Conservation (phyloP, 805 yeast genomes). For the Teunomyces panamensis region DNA sequence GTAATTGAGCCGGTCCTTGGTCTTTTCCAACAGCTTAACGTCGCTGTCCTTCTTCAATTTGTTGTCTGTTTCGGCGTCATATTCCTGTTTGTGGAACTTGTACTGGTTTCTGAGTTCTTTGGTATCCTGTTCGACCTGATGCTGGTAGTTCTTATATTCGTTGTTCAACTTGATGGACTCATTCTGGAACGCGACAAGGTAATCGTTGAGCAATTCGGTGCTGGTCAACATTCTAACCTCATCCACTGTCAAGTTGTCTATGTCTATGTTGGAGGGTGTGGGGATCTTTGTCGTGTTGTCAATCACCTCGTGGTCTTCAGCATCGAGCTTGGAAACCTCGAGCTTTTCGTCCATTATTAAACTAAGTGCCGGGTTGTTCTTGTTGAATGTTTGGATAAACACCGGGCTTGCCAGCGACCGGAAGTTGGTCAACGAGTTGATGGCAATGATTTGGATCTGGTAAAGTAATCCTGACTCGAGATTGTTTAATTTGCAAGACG, state of each 20-base stretch:
- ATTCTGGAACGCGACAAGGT: slow-evolving; percentile 23
- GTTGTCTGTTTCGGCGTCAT: slow-evolving; percentile 32
- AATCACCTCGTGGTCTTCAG: not conserved
- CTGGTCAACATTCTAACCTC: slow-evolving; percentile 16
- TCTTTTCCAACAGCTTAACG: slow-evolving; percentile 29
- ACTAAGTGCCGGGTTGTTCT: not conserved
- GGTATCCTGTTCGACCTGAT: slow-evolving; percentile 12
- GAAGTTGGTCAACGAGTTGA: slow-evolving; percentile 34
- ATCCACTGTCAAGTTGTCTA: slow-evolving; percentile 9
- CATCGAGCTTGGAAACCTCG: not conserved
- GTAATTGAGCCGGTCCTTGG: slow-evolving; percentile 31
- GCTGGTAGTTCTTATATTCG: slow-evolving; percentile 18
- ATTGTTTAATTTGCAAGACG: slow-evolving; percentile 33
- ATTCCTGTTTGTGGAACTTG: slow-evolving; percentile 34
- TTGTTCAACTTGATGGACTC: slow-evolving; percentile 20
- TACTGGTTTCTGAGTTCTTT: slow-evolving; percentile 22
- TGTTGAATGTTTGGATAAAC: slow-evolving; percentile 25
- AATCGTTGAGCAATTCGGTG: slow-evolving; percentile 19
- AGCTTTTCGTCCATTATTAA: slow-evolving; percentile 5
- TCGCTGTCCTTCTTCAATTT: slow-evolving; percentile 27
- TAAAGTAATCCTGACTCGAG: slow-evolving; percentile 26
- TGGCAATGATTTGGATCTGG: slow-evolving; percentile 35
- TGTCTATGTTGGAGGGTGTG: slow-evolving; percentile 1
- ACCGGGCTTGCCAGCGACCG: slow-evolving; percentile 32
- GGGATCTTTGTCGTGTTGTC: not conserved